Base-by-base conservation (phyloP, 805 yeast species). In the Cyberlindnera japonica region DNA sequence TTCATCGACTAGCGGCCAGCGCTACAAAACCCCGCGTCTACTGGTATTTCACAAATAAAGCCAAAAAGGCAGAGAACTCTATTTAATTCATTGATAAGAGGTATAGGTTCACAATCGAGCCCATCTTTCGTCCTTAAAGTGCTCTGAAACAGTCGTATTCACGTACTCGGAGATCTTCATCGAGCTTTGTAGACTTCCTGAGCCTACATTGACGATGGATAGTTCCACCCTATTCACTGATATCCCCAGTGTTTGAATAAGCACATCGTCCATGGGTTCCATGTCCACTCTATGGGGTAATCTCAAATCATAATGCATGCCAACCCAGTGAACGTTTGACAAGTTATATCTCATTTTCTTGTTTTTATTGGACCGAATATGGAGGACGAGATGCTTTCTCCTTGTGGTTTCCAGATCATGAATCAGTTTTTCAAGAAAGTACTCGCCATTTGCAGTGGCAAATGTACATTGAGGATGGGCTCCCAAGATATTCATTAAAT, bases 221-320 rank as follows among this genome's bases (percentile, higher is more conserved):
- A 12, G 6, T 6, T 6, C 28, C 6, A 31, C 35, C 17, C 20
- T 22, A 17, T 20, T 17, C 11, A n/a, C 28, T 13, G 28, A n/a
- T 12, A 8, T 9, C 25, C 8, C 25, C 31, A 14, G 8, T 15
- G 15, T n/a, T 22, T n/a, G 10, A 5, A 22, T 6, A 8, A 15
- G 14, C 6, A 6, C 7, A 9, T 30, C 17, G 31, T 31, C 35
- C 15, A 14, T 7, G n/a, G 26, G 18, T 24, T 37, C 35, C 31
- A 21, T 5, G 15, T 31, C 18, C 17, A 19, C 40, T 4, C 40
- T 25, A 8, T 23, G 29, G n/a, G 45, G 45, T 3, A 41, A 38
- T 10, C 38, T 25, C 15, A 41, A 31, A 12, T 41, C 45, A 7
- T 14, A 15, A 10, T 37, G 36, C 38, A 41, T 37, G 11, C 45